Evolutionary conservation across 345 rosid genomes (phyloP), one percentile per base, ranked within the genome.

Genomic region (Ceriops zippeliana): DNA sequence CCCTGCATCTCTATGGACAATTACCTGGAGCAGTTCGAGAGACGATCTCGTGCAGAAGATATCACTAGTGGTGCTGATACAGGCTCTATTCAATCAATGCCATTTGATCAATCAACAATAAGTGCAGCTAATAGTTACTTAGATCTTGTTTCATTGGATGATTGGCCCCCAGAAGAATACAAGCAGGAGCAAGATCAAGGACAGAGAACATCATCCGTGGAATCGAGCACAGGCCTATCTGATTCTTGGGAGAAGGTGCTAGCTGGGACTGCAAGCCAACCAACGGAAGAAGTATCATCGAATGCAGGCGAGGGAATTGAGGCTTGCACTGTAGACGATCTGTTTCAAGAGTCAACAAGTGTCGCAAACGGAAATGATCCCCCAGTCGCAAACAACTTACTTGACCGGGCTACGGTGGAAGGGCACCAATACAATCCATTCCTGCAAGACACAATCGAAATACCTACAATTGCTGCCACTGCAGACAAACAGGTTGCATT

Each of bases 181-280:
- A 67, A 60, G 7, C 51, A 63, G 20, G 66, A 32, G 63, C 51
- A 68, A 30, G 38, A 16, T 42, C 67, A 61, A 65, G 59, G 26
- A 66, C 30, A 68, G 57, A 60, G 69, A 53, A 72, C 56, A 66
- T 67, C 67, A 26, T 58, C 61, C 24, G 56, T 8, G 27, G 76
- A 70, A 51, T 32, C 27, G 1, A 66, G n/a, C 28, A 74, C 68
- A 32, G 81, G 73, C 57, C 76, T 72, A 53, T 69, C 63, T 58
- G 76, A 34, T 37, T 52, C 78, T 63, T 87, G 96, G 98, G 90
- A 86, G 74, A 79, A 79, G 63, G 90, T 70, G 66, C 52, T 88
- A 59, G 79, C 70, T 56, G 86, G 77, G 78, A 67, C 75, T 5
- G 72, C 82, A 26, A 62, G 34, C 53, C 76, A 70, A 31, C 70